A percentile compares a stretch with the other conserved stretches of the same genome.
Conservation (phyloP, 768 basidiomycete species). For the Coprinellus micaceus region DNA sequence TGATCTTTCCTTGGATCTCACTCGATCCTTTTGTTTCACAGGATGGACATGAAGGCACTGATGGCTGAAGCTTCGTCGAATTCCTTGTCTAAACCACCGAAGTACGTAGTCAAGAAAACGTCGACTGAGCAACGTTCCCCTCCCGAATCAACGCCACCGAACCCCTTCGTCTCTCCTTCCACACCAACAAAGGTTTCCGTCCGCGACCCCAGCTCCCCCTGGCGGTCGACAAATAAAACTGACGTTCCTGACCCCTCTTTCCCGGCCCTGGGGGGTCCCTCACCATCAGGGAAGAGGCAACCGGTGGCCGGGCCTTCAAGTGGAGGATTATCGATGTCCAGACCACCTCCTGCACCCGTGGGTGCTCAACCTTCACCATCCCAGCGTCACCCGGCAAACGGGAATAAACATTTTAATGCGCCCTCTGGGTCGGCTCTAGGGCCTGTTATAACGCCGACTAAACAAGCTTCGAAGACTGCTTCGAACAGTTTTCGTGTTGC, state of each 20-base stretch:
- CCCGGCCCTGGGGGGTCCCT: background rate
- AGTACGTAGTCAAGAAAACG: background rate
- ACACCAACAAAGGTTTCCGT: background rate
- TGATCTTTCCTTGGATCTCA: conserved; percentile 3
- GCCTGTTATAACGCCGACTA: conserved; percentile 60
- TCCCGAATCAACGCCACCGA: background rate
- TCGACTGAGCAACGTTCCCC: background rate
- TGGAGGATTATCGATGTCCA: background rate
- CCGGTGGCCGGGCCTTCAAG: background rate
- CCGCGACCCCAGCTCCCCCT: background rate
- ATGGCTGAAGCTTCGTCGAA: conserved; percentile 65
- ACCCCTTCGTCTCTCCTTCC: background rate
- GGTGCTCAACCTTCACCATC: background rate
- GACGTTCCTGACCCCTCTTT: too few relatives aligned
- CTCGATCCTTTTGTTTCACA: conserved; percentile 24
- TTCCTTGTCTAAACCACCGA: background rate
- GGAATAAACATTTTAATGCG: conserved; percentile 10
- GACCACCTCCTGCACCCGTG: background rate
- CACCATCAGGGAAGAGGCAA: background rate
- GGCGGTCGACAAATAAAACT: too few relatives aligned
- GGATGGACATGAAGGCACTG: conserved; percentile 79
- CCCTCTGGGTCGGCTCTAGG: conserved; percentile 56
- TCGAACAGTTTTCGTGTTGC: conserved; percentile 36
- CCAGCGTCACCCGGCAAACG: background rate
- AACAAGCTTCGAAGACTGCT: conserved; percentile 31